Conservation (phyloP, 2,329 filamentous ascomycete species). For the Aspergillus caelatus region DNA sequence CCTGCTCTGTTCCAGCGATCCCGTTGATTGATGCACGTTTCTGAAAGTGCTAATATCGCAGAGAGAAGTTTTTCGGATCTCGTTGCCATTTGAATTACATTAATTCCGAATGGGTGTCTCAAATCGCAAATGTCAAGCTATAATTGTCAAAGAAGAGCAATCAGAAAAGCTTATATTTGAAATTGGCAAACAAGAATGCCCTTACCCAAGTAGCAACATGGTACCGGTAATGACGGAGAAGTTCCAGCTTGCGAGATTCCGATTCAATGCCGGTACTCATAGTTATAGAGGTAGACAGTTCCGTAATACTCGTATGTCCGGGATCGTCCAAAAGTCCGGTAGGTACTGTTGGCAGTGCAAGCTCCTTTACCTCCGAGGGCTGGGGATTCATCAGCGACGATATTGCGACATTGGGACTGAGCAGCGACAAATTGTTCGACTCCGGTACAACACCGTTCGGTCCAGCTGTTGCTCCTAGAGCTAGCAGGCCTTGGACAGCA, state of each 20-base stretch:
- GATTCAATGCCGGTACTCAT: background rate
- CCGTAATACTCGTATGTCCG: background rate
- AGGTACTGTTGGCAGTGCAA: too few species aligned
- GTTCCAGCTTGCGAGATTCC: constrained; percentile 31
- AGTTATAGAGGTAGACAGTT: background rate
- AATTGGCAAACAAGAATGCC: background rate
- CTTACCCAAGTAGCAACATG: background rate
- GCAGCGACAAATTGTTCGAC: background rate
- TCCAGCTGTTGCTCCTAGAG: constrained; percentile 21
- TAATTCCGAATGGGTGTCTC: constrained; percentile 45
- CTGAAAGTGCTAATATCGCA: constrained; percentile 25
- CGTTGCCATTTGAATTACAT: constrained; percentile 34
- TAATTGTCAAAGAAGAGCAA: background rate
- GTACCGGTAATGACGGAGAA: constrained; percentile 50
- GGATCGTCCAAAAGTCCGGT: background rate
- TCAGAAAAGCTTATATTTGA: background rate
- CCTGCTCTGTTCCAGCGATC: background rate
- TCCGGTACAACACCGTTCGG: constrained; percentile 5
- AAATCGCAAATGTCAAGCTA: constrained; percentile 50
- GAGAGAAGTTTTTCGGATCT: constrained; percentile 20
- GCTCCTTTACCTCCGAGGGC: background rate
- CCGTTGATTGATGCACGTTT: constrained; percentile 15
- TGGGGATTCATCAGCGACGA: background rate
- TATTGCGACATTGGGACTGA: background rate
- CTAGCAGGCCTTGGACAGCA: constrained; percentile 29